Base-by-base conservation (phyloP, 2,329 filamentous ascomycete genomes). In the Colletotrichum siamense region DNA sequence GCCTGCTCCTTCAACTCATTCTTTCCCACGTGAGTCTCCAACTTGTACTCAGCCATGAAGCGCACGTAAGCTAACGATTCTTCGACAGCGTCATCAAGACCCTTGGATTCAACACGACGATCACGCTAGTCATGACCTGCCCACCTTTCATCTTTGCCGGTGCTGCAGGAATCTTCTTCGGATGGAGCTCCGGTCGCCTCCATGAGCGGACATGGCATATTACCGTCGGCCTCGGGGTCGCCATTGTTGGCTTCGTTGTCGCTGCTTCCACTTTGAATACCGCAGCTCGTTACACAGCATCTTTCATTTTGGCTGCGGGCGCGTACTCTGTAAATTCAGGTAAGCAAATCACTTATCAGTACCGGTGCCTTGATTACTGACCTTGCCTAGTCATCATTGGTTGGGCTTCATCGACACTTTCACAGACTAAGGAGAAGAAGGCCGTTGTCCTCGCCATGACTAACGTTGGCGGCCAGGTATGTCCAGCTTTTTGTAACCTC, bases 141-240 rank as follows among this genome's bases (percentile, higher is more conserved):
- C 89, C 89, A 0, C 89, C 89, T 0, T 91, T 89, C 79, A 83
- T 89, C 52, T 82, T 89, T 39, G 89, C 89, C 2, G 88, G 88
- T 15, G 85, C 83, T 0, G 85, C 85, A 3, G 87, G 87, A 12
- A 87, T 90, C 49, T 77, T 85, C 8, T 86, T 87, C 12, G 88
- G 87, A 2, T 90, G 87, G 86, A 89, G 84, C 69, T 90, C 88
- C 4, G 90, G 88, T 1, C 84, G 85, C 3, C 81, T 87, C 67
- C 86, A 89, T 67, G 88, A 90, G 78, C 84, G 88, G 15, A 88
- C 87, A 1, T 89, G 86, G 86, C 88, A 90, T 69, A 89, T 89
- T 59, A 88, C 87, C 0, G 82, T 79, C 3, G 87, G 87, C 5
- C 83, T 89, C 30, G 75, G 82, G 5, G 77, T 85, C 24, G 86